These are phyloP conservation scores for Viola odorata DNA, from an alignment of 345 rosid species.

Conservation along the genomic window DNA sequence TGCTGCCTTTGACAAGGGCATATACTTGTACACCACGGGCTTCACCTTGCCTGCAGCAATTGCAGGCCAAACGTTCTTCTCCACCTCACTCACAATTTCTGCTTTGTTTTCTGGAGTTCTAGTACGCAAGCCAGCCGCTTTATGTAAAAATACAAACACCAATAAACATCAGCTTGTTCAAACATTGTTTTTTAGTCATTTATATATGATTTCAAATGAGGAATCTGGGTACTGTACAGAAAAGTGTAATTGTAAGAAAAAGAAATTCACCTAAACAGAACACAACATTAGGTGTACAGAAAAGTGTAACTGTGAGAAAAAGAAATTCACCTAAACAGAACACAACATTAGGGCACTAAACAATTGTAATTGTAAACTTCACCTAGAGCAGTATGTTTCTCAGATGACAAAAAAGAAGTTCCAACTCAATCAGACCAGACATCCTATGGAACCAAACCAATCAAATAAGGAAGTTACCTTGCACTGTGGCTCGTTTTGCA, in stretches of 20 bases:
- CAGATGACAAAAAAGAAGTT: no score
- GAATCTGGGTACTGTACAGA: not conserved
- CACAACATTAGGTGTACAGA: not conserved
- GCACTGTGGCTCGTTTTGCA: conserved; percentile 75
- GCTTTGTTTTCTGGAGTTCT: conserved; percentile 73
- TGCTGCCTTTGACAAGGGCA: conserved; percentile 56
- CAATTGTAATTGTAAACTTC: no score
- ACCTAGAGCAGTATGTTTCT: no score
- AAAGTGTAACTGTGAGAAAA: no score
- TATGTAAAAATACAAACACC: conserved; percentile 5
- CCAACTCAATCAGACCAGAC: no score
- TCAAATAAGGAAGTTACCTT: conserved; percentile 40
- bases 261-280: no score
- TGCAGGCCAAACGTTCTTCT: conserved; percentile 87
- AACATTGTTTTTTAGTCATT: no score
- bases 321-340: no score
- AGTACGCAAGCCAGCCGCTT: conserved; percentile 74
- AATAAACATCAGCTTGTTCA: not conserved
- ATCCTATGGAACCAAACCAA: no score
- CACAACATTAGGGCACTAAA: no score
- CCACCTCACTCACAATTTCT: conserved; percentile 58
- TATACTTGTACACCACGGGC: conserved; percentile 49
- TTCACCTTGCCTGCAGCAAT: conserved; percentile 61
- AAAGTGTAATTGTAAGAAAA: no score
- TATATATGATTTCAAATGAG: not conserved